A percentile compares a stretch with the other conserved stretches of the same genome.
phyloP scores from a whole-genome alignment of 768 basidiomycete genomes.

The Hydnum rufescens region DNA sequence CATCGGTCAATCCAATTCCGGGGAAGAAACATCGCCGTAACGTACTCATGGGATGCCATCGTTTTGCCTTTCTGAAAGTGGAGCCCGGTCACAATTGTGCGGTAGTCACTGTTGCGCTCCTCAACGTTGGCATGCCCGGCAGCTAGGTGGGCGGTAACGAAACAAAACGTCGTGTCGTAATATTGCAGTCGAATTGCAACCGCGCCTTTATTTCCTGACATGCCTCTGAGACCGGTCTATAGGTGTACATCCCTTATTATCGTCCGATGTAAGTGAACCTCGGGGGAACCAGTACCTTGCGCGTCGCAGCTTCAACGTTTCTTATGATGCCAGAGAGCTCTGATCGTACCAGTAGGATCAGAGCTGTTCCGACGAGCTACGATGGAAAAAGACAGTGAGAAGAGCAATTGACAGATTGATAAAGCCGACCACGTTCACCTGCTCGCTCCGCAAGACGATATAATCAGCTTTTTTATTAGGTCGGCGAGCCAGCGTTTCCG shows the following conservation, averaged over 20 bases:
- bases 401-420: not conserved
- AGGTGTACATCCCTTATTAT: not conserved
- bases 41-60: conserved; percentile 79
- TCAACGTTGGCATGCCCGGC: conserved; percentile 84
- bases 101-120: conserved; percentile 83
- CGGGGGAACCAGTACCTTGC: conserved; percentile 50
- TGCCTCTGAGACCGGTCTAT: conserved; percentile 38
- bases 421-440: conserved; percentile 29
- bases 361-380: conserved; percentile 85
- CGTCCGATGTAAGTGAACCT: conserved; percentile 12
- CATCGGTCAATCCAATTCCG: not conserved
- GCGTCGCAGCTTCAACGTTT: conserved; percentile 78
- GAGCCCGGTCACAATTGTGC: conserved; percentile 64
- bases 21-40: conserved; percentile 7
- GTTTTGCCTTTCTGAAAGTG: conserved; percentile 81
- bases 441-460: conserved; percentile 77
- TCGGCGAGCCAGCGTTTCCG: conserved; percentile 55
- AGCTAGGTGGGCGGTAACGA: conserved; percentile 87
- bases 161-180: conserved; percentile 81
- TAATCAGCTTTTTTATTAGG: conserved; percentile 54
- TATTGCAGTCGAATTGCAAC: conserved; percentile 86
- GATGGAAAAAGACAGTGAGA: conserved; percentile 3
- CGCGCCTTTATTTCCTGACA: conserved; percentile 96
- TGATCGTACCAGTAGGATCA: conserved; percentile 66
- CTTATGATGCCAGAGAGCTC: conserved; percentile 61